A percentile compares a stretch with the other conserved stretches of the same genome.
Conservation (phyloP, 805 yeast genomes). For the Naumovozyma castellii region DNA sequence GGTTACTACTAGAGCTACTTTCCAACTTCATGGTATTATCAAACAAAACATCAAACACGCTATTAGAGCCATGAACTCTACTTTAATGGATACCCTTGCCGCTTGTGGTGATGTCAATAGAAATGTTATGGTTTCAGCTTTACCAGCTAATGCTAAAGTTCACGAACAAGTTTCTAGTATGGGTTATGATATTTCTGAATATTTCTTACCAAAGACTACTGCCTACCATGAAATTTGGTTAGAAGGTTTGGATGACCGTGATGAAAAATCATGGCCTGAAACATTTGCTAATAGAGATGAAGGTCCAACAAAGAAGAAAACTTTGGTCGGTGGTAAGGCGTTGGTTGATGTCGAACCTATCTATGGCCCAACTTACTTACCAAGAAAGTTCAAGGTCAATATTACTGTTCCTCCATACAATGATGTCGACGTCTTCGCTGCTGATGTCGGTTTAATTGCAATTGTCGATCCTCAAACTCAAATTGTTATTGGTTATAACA, state of each 20-base stretch:
- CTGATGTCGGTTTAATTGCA: slow-evolving; percentile 87
- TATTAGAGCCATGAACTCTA: slow-evolving; percentile 85
- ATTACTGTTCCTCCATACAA: slow-evolving; percentile 93
- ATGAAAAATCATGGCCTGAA: slow-evolving; percentile 50
- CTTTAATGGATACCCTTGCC: slow-evolving; percentile 86
- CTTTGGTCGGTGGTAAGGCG: slow-evolving; percentile 78
- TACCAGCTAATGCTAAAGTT: slow-evolving; percentile 74
- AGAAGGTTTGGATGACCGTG: slow-evolving; percentile 65
- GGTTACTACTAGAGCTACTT: slow-evolving; percentile 93
- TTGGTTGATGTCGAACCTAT: slow-evolving; percentile 77
- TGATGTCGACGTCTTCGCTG: slow-evolving; percentile 94
- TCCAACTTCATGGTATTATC: slow-evolving; percentile 90
- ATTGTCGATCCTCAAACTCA: slow-evolving; percentile 57
- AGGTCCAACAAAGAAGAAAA: slow-evolving; percentile 75
- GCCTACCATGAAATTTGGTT: slow-evolving; percentile 97
- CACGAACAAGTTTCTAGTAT: slow-evolving; percentile 63
- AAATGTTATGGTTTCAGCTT: slow-evolving; percentile 88
- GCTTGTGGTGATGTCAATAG: slow-evolving; percentile 98
- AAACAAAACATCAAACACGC: slow-evolving; percentile 84
- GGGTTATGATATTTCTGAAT: slow-evolving; percentile 64
- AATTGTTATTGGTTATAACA: slow-evolving; percentile 69
- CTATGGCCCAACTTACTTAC: slow-evolving; percentile 78
- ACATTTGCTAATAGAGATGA: slow-evolving; percentile 55
- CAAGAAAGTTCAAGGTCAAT: slow-evolving; percentile 91
- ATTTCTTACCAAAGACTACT: slow-evolving; percentile 80